phyloP scores from a whole-genome alignment of 345 rosid species.

The Carallia pectinifolia region DNA sequence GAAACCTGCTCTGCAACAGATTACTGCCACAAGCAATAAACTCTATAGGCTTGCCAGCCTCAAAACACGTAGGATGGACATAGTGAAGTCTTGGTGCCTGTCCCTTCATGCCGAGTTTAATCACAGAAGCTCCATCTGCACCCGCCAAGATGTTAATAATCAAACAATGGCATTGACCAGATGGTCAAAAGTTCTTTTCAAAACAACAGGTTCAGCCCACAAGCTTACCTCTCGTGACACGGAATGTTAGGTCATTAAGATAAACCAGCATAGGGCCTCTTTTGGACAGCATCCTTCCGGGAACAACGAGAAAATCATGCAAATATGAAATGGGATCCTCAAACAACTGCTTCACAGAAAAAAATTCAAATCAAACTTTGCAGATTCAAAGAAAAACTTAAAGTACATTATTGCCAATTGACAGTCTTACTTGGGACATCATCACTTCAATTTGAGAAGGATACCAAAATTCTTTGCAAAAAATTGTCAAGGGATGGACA shows the following conservation, averaged over 20 bases:
- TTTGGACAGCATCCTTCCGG: constrained; percentile 75
- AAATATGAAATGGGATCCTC: constrained; percentile 68
- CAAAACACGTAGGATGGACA: constrained; percentile 84
- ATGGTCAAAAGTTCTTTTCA: no score
- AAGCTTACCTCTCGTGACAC: constrained; percentile 54
- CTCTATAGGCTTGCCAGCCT: constrained; percentile 90
- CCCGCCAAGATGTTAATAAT: constrained; percentile 1
- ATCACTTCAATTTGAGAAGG: no score
- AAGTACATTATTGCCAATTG: no score
- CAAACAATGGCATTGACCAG: neutral
- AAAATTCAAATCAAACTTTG: constrained; percentile 17
- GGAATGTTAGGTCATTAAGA: constrained; percentile 66
- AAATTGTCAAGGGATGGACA: no score
- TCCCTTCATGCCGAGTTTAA: constrained; percentile 48
- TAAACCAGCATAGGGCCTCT: constrained; percentile 67
- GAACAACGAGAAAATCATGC: constrained; percentile 58
- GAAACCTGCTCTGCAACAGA: constrained; percentile 64
- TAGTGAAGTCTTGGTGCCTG: constrained; percentile 74
- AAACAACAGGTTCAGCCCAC: neutral
- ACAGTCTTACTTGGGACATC: no score
- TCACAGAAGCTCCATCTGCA: constrained; percentile 65
- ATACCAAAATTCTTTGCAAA: no score
- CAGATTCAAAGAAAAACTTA: neutral
- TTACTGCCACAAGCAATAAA: constrained; percentile 83
- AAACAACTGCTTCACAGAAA: constrained; percentile 47